Evolutionary conservation across 1,139 yeast species (phyloP), one percentile per base, ranked within the genome.

Genomic region (Williopsis jadinii): DNA sequence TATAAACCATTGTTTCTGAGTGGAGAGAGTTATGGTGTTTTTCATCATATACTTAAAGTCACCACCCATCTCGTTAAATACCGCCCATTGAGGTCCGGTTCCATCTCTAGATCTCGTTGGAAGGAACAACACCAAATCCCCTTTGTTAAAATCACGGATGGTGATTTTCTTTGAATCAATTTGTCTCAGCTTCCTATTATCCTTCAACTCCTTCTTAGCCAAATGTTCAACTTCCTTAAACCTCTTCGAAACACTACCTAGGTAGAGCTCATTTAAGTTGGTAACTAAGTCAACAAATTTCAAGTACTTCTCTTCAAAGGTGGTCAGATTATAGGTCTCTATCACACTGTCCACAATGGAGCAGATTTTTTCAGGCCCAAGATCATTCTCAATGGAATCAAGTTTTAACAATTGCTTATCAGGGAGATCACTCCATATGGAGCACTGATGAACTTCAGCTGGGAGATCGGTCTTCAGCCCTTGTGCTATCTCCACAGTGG

Each of bases 201-300:
- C 96, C 55, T 82, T 82, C 43, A 90, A 85, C 45, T 86, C 71
- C 55, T 80, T 84, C 55, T 94, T 80, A 1, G 97, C 97, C 52
- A 88, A 71, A n/a, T 83, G 80, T 60, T 92, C 97, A 39, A 90
- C 95, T 57, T 90, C 97, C 45, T 76, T 77, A 56, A 92, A 88
- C 46, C 98, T 70, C 55, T 83, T 80, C 30, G 81, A 70, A 3
- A 88, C 80, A 1, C 88, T 80, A 38, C 73, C 72, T 39, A 80
- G 70, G 54, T 83, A 79, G 43, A 82, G 66, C 45, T 67, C 67
- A 47, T 79, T 45, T 34, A 55, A 40, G 33, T 51, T 54, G 2
- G 54, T 48, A 5, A 52, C 45, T n/a, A 39, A 28, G 2, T 44
- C 30, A 9, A 50, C 53, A 43, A 54, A 54, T 8, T 33, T 34